Evolutionary conservation across 2,329 filamentous ascomycete species (phyloP).

Genomic region (Fusarium nanum): DNA sequence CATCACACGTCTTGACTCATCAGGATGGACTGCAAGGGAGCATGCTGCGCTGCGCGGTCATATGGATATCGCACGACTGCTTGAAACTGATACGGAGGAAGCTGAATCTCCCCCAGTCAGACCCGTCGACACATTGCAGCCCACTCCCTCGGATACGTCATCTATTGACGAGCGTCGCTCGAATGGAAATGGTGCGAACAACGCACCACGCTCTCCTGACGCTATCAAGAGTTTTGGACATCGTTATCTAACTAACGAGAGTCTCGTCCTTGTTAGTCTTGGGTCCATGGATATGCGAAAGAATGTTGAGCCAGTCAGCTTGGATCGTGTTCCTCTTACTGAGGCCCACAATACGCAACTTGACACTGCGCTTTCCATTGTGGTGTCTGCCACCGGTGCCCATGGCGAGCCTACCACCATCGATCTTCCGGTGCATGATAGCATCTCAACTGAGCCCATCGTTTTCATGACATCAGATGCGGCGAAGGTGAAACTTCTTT

Average conservation of each 20-base stretch:
- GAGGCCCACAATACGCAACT: constrained; percentile 93
- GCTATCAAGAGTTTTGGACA: constrained; percentile 96
- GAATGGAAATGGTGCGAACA: constrained; percentile 61
- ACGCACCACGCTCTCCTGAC: constrained; percentile 68
- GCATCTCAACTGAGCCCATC: constrained; percentile 92
- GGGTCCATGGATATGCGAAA: constrained; percentile 96
- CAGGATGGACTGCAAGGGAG: constrained; percentile 93
- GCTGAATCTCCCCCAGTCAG: constrained; percentile 41
- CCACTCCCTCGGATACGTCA: constrained; percentile 57
- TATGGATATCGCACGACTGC: constrained; percentile 78
- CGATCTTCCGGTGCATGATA: constrained; percentile 93
- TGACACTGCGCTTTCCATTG: constrained; percentile 91
- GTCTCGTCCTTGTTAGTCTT: constrained; percentile 90
- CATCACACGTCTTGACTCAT: constrained; percentile 79
- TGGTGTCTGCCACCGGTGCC: constrained; percentile 87
- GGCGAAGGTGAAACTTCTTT: constrained; percentile 86
- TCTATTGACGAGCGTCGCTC: constrained; percentile 72
- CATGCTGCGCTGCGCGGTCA: constrained; percentile 93
- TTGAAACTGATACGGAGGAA: constrained; percentile 65
- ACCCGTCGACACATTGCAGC: constrained; percentile 40
- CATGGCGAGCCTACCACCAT: constrained; percentile 88
- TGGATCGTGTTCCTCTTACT: constrained; percentile 88
- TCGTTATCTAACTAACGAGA: constrained; percentile 89
- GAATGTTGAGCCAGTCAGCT: constrained; percentile 79
- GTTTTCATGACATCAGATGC: constrained; percentile 85